A percentile compares a stretch with the other conserved stretches of the same genome.
Conservation (phyloP, 2,329 filamentous ascomycete species). For the Fusarium proliferatum region DNA sequence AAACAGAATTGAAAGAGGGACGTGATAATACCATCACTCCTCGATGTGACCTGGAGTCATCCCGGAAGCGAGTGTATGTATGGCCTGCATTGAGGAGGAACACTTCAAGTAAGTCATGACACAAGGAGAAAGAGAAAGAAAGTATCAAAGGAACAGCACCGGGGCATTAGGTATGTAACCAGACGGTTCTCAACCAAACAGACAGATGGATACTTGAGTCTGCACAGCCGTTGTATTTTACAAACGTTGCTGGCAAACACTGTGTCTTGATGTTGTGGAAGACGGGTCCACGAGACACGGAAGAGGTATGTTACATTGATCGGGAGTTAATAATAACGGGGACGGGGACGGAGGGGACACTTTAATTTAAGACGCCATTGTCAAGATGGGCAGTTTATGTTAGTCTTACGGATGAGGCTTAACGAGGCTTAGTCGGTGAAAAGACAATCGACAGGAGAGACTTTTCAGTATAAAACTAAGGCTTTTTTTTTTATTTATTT, state of each 20-base stretch:
- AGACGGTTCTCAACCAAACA: background rate
- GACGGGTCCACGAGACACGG: slow-evolving; percentile 14
- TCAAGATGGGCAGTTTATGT: background rate
- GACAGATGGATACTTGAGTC: background rate
- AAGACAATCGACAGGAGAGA: background rate
- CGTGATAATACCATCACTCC: background rate
- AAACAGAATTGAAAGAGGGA: background rate
- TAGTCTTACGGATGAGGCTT: background rate
- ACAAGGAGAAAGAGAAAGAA: background rate
- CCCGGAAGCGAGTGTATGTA: background rate
- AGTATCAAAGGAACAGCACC: background rate
- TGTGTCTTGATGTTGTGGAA: background rate
- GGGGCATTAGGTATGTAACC: background rate
- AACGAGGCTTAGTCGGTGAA: background rate
- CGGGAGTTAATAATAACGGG: slow-evolving; percentile 3
- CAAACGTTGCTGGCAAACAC: background rate
- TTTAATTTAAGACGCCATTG: slow-evolving; percentile 21
- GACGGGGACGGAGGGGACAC: background rate
- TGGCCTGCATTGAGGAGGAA: background rate
- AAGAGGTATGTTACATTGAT: slow-evolving; percentile 3
- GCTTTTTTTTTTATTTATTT: too few species aligned
- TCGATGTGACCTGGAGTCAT: background rate
- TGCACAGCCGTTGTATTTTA: background rate
- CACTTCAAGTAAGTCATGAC: background rate
- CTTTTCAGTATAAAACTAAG: background rate